Base-by-base conservation (phyloP, 2,329 filamentous ascomycete species). In the Xylariaceae sp. region DNA sequence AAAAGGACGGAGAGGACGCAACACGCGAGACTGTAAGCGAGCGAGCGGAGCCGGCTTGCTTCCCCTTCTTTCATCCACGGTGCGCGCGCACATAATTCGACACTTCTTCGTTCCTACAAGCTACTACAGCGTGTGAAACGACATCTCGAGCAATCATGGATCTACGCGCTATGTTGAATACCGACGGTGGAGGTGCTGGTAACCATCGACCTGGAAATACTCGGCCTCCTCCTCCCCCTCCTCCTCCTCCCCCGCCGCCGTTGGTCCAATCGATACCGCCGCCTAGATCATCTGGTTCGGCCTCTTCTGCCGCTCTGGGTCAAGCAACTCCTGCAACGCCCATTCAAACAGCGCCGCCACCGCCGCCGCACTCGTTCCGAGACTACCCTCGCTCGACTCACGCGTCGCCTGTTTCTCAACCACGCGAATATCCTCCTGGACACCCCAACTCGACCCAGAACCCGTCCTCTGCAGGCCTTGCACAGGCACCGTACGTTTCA, bases 351-450 rank as follows among this genome's bases (percentile, higher is more conserved):
- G 65, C 51, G 48, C 60, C 59, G 2, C 73, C 74, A 42, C 80
- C 23, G 7, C 73, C 76, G 2, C 73, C 74, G 44, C 80, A 79
- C 60, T 71, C 73, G 9, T 82, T 82, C 68, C 77, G 78, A 70
- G 82, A 84, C 53, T 83, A 80, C 63, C 70, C 67, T 63, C 77
- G 78, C 62, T 71, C 74, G 53, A 72, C 72, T 34, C 82, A 82
- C 51, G 74, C 75, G 15, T 83, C 82, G 4, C 81, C 80, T 13
- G 73, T 75, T 50, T 76, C 76, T n/a, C 67, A 75, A 39, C 73
- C 75, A 44, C 77, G 76, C 61, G 81, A 84, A 42, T 83, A 78
- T 60, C 67, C 70, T 51, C 63, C 66, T 55, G 62, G 69, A 66
- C 62, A 66, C 55, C 67, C 70, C 8, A 72, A 64, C 56, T 67